Conservation (phyloP, 2,329 filamentous ascomycete genomes). For the Epichloe festucae region DNA sequence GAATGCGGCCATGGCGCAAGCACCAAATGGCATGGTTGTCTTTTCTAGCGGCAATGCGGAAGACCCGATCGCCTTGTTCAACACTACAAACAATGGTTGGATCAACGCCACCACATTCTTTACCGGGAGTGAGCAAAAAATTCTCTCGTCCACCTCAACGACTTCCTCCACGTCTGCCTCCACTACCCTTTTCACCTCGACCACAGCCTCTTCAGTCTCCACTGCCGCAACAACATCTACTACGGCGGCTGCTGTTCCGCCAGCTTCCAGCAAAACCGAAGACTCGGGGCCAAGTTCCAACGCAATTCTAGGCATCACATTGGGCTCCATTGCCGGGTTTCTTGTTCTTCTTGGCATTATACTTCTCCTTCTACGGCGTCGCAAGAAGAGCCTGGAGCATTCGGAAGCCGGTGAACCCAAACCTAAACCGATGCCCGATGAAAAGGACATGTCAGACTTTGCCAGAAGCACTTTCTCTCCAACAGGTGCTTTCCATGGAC, state of each 20-base stretch:
- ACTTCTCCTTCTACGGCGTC: constrained; percentile 43
- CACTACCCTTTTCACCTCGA: constrained; percentile 9
- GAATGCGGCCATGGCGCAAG: constrained; percentile 62
- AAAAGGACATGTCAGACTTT: constrained; percentile 43
- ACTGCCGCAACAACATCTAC: constrained; percentile 11
- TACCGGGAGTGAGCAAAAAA: constrained; percentile 29
- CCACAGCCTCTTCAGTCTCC: constrained; percentile 10
- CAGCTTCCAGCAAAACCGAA: neutral
- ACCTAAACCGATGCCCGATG: constrained; percentile 34
- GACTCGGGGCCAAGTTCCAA: constrained; percentile 26
- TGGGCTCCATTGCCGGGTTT: constrained; percentile 69
- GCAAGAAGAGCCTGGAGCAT: constrained; percentile 42
- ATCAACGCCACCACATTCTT: constrained; percentile 56
- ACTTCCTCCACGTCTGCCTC: constrained; percentile 17
- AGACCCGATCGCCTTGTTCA: constrained; percentile 63
- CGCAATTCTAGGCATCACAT: constrained; percentile 63
- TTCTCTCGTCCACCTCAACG: constrained; percentile 20
- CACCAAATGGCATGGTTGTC: constrained; percentile 53
- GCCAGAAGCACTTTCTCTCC: constrained; percentile 28
- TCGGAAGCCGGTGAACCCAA: constrained; percentile 29
- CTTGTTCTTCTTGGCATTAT: constrained; percentile 56
- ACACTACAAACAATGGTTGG: constrained; percentile 66
- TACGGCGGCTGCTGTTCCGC: constrained; percentile 9
- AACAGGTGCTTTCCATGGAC: constrained; percentile 32
- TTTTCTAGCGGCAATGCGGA: constrained; percentile 62